Base-by-base conservation (phyloP, 768 basidiomycete species). In the Pulveroboletus sp. region DNA sequence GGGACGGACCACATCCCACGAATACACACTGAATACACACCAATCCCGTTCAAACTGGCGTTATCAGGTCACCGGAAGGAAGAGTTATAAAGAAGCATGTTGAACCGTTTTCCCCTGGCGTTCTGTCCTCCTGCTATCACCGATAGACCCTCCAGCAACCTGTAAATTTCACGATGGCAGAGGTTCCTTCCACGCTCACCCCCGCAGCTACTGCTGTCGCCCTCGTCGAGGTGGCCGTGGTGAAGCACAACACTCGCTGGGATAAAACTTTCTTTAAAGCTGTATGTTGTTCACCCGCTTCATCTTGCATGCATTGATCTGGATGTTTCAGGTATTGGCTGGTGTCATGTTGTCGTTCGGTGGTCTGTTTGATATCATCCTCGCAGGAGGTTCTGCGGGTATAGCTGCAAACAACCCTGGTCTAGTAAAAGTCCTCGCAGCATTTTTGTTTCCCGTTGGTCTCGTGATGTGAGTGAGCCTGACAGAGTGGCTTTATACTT, bases 341-440 rank as follows among this genome's bases (percentile, higher is more conserved):
- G 86, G 86, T 16, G 73, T 77, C 27, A 85, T 87, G 80, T 61
- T 87, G n/a, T 85, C 85, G 7, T 87, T 88, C 43, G 86, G 86
- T 58, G 83, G 82, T 16, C 67, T 88, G 14, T 63, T 88, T 24
- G 78, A 78, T 19, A 69, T 84, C 53, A 72, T 87, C 49, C 60
- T 86, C 14, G 68, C 74, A 38, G 86, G 82, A 30, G 86, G 86
- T 6, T 76, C 85, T 0, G 62, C 70, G 0, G 75, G 70, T 1
- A 58, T 88, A 24, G 76, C 66, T 19, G 42, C 66, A 29, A 70
- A 68, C 49, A 83, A 86, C 51, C 86, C 85, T 2, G 86, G 86
- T 17, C 67, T 88, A 10, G 80, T 85, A 38, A 86, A 83, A 60
- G 54, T 85, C 26, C 64, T 88, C 3, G 76, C 76, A 16, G 85